Evolutionary conservation across 306 rosid genomes (phyloP).

Genomic region (Senna siamea): DNA sequence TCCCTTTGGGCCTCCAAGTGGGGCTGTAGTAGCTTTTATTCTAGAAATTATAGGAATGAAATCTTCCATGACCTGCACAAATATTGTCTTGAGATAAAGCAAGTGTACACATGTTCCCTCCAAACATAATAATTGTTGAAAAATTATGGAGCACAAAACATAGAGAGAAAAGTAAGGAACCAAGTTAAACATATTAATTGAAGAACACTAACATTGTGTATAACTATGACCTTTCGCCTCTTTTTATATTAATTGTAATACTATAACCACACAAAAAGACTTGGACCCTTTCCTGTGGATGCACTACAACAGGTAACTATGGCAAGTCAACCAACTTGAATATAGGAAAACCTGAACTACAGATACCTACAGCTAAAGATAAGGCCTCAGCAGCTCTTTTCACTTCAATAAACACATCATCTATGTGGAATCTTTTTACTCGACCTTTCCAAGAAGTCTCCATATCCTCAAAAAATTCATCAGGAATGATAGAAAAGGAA

Average conservation of each 20-base stretch:
- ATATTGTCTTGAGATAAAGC: slow-evolving; percentile 20
- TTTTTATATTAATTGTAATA: neutral
- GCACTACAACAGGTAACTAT: too few species aligned
- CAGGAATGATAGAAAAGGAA: slow-evolving; percentile 70
- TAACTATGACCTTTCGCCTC: neutral
- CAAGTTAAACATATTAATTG: neutral
- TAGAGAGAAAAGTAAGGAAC: neutral
- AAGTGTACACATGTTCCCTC: slow-evolving; percentile 24
- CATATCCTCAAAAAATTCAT: slow-evolving; percentile 88
- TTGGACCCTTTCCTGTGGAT: too few species aligned
- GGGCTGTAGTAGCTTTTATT: slow-evolving; percentile 76
- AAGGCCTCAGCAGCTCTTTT: slow-evolving; percentile 79
- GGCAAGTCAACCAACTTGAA: neutral
- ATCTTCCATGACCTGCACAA: slow-evolving; percentile 80
- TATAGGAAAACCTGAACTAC: slow-evolving; percentile 28
- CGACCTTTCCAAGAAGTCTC: slow-evolving; percentile 91
- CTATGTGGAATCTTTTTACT: slow-evolving; percentile 78
- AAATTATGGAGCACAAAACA: neutral
- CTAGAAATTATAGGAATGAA: slow-evolving; percentile 77
- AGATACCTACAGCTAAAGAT: slow-evolving; percentile 70
- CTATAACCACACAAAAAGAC: neutral
- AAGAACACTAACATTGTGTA: neutral
- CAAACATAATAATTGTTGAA: neutral
- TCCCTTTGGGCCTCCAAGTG: slow-evolving; percentile 90
- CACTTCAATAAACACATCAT: slow-evolving; percentile 67